Evolutionary conservation across 1,284 basidiomycete species (phyloP).

Genomic region (Moesziomyces sp.): DNA sequence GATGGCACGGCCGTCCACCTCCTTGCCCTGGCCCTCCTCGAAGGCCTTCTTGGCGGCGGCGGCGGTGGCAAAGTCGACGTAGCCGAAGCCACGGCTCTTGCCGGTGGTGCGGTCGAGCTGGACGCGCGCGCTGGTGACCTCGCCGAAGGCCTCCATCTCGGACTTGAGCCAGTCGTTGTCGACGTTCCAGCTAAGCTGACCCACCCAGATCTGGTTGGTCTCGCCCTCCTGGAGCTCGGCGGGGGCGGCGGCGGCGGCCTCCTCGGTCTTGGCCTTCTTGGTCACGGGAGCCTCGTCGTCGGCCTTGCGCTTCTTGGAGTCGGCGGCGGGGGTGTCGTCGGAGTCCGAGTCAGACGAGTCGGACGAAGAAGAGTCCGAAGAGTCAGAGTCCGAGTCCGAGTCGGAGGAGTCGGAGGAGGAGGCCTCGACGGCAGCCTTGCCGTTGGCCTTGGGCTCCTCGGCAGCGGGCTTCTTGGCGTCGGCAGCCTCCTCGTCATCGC

Average conservation of each 20-base stretch:
- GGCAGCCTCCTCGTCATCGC: slow-evolving; percentile 41
- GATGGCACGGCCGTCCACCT: slow-evolving; percentile 90
- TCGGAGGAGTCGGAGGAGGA: slow-evolving; percentile 37
- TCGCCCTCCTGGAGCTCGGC: slow-evolving; percentile 70
- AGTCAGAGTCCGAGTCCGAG: slow-evolving; percentile 42
- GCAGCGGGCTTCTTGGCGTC: slow-evolving; percentile 25
- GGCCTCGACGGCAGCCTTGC: slow-evolving; percentile 42
- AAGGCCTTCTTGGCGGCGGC: slow-evolving; percentile 72
- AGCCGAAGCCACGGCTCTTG: slow-evolving; percentile 77
- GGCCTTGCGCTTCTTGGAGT: slow-evolving; percentile 82
- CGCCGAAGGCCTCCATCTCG: slow-evolving; percentile 89
- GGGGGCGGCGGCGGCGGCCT: slow-evolving; percentile 33
- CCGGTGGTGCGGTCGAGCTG: slow-evolving; percentile 86
- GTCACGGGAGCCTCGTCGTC: slow-evolving; percentile 75
- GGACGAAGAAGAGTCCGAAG: slow-evolving; percentile 31
- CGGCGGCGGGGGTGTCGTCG: slow-evolving; percentile 65
- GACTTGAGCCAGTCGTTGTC: slow-evolving; percentile 94
- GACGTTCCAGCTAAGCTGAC: slow-evolving; percentile 94
- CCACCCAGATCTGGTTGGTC: slow-evolving; percentile 86
- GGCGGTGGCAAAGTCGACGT: slow-evolving; percentile 81
- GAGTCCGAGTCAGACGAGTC: slow-evolving; percentile 56
- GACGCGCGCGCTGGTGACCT: slow-evolving; percentile 86
- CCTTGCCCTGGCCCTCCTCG: slow-evolving; percentile 80
- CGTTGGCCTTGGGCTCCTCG: slow-evolving; percentile 42
- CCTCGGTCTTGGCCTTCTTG: slow-evolving; percentile 83